phyloP scores from a whole-genome alignment of 495 filamentous ascomycete species.

The Recurvomyces mirabilis region DNA sequence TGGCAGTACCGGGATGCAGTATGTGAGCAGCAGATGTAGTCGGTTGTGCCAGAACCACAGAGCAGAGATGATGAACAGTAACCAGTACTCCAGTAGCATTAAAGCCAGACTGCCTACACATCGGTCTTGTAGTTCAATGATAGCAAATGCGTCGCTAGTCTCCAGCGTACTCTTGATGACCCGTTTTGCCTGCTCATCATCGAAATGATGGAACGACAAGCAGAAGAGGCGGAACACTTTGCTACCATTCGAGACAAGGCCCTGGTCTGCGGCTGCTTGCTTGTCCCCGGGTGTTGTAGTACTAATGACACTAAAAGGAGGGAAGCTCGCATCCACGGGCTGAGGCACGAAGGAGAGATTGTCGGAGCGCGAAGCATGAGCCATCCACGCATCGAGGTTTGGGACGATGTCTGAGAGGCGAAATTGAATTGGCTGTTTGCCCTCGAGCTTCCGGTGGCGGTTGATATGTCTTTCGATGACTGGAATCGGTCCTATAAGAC shows the following conservation, averaged over 20 bases:
- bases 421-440: slow-evolving; percentile 42
- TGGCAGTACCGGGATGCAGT: slow-evolving; percentile 51
- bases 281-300: slow-evolving; percentile 9
- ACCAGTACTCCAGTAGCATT: slow-evolving; percentile 41
- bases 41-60: slow-evolving; percentile 51
- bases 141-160: slow-evolving; percentile 55
- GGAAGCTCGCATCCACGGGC: slow-evolving; percentile 51
- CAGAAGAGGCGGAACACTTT: slow-evolving; percentile 56
- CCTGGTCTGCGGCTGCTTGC: not conserved
- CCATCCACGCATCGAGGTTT: slow-evolving; percentile 49
- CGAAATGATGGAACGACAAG: slow-evolving; percentile 69
- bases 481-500: slow-evolving; percentile 13
- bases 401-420: slow-evolving; percentile 61
- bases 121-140: slow-evolving; percentile 63
- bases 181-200: slow-evolving; percentile 44
- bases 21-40: slow-evolving; percentile 51
- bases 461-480: slow-evolving; percentile 27
- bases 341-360: slow-evolving; percentile 44
- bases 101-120: slow-evolving; percentile 41
- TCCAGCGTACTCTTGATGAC: slow-evolving; percentile 53
- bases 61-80: slow-evolving; percentile 41
- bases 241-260: slow-evolving; percentile 12
- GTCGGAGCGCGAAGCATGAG: slow-evolving; percentile 37
- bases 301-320: slow-evolving; percentile 38
- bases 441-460: slow-evolving; percentile 11